Evolutionary conservation across 305 asterid species (phyloP).

Genomic region (Rubia balearica): DNA sequence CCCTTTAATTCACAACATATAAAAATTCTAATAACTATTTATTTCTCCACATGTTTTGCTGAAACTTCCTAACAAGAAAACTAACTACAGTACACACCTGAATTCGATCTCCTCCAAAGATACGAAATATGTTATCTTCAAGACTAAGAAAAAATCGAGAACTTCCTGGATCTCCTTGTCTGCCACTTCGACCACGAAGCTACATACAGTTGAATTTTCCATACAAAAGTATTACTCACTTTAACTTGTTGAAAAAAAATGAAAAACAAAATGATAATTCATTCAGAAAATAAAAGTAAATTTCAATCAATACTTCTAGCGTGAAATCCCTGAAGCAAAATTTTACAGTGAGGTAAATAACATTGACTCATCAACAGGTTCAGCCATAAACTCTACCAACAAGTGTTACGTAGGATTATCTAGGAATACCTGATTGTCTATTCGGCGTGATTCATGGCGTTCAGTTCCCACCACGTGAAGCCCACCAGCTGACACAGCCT

Average conservation of each 20-base stretch:
- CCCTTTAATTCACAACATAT: conserved; percentile 41
- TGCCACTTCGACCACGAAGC: conserved; percentile 99
- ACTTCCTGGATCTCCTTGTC: conserved; percentile 99
- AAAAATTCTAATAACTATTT: neutral
- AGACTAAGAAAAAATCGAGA: conserved; percentile 97
- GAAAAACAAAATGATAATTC: conserved; percentile 4
- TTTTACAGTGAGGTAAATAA: neutral
- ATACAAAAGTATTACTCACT: conserved; percentile 14
- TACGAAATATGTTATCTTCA: conserved; percentile 95
- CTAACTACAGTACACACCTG: conserved; percentile 45
- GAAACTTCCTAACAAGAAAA: neutral
- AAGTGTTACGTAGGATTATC: conserved; percentile 8
- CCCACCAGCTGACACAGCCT: conserved; percentile 95
- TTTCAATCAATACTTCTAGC: neutral
- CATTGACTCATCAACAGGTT: neutral
- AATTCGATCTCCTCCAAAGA: conserved; percentile 97
- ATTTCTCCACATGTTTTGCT: neutral
- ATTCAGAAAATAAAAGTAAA: neutral
- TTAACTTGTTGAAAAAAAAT: neutral
- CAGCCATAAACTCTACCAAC: conserved; percentile 1
- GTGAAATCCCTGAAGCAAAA: neutral
- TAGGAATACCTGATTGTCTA: conserved; percentile 78
- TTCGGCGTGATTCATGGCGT: conserved; percentile 98
- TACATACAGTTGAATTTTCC: conserved; percentile 28
- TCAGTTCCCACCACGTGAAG: conserved; percentile 98